Base-by-base conservation (phyloP, 106 monocot species). In the Dioscorea zingiberensis region DNA sequence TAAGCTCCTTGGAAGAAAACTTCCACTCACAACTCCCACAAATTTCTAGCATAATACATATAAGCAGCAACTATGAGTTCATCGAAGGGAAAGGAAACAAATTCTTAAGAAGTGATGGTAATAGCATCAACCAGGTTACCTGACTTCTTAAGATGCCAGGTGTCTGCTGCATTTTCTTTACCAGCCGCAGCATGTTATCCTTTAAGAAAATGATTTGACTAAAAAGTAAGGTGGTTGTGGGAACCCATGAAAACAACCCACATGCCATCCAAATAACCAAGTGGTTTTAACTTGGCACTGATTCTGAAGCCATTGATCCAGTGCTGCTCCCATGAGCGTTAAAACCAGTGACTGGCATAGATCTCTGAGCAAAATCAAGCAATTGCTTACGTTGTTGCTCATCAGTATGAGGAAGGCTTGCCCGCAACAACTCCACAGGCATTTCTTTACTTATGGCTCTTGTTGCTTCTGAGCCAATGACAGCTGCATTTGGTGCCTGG, bases 361-460 rank as follows among this genome's bases (percentile, higher is more conserved):
- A 76, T 64, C 75, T 87, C 66, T 90, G 86, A 4, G 90, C 90
- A 80, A 94, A 90, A 58, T 90, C 82, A 55, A 75, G 58, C 45
- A 94, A 55, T 66, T 78, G 64, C 6, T 82, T 55, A 11, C 73
- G 75, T 71, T 94, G 94, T 11, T 71, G 74, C 25, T 86, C 84
- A 55, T 90, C 71, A 0, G 90, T 90, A 57, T 94, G 94, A 45
- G 90, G 90, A 65, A 90, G 71, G 66, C 94, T 87, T 16, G 87
- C 84, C 15, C 84, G 71, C 27, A 94, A 69, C 4, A 94, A 54
- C 57, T 94, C 94, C 7, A 87, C 80, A 11, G 94, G 94, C 89
- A 94, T 94, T 71, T 94, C 94, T 53, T 76, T 87, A 17, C 90
- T 78, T 15, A 90, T 70, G 47, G 81, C 83, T 66, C 61, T 81